Evolutionary conservation across 306 rosid genomes (phyloP).

Genomic region (Sechiopsis laciniata): DNA sequence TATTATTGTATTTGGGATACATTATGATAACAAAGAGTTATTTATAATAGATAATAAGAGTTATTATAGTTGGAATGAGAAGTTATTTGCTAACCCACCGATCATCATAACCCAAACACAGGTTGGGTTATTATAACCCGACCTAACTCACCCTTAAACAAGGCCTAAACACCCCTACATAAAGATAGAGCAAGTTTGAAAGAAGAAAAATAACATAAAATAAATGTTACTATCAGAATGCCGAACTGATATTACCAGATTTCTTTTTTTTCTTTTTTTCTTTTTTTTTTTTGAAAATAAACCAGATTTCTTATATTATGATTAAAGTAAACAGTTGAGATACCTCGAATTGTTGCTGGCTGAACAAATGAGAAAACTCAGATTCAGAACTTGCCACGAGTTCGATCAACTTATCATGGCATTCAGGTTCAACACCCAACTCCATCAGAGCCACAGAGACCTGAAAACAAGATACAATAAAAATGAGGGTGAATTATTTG

Average conservation of each 20-base stretch:
- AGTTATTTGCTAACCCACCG: too few species aligned
- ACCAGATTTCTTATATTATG: constrained; percentile 15
- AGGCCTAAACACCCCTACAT: not conserved
- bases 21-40: too few species aligned
- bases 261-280: too few species aligned
- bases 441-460: constrained; percentile 76
- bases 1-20: too few species aligned
- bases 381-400: constrained; percentile 65
- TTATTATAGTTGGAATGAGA: too few species aligned
- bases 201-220: not conserved
- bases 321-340: constrained; percentile 16
- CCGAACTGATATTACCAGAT: not conserved
- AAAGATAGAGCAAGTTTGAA: not conserved
- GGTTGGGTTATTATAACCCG: too few species aligned
- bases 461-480: constrained; percentile 33
- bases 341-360: constrained; percentile 90
- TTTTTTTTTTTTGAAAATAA: too few species aligned
- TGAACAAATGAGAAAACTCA: constrained; percentile 66
- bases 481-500: constrained; percentile 1
- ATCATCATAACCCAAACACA: too few species aligned
- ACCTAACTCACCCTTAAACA: too few species aligned
- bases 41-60: too few species aligned
- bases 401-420: constrained; percentile 69
- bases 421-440: constrained; percentile 54
- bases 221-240: not conserved